Base-by-base conservation (phyloP, 2,329 filamentous ascomycete species). In the Penicillium sp. region DNA sequence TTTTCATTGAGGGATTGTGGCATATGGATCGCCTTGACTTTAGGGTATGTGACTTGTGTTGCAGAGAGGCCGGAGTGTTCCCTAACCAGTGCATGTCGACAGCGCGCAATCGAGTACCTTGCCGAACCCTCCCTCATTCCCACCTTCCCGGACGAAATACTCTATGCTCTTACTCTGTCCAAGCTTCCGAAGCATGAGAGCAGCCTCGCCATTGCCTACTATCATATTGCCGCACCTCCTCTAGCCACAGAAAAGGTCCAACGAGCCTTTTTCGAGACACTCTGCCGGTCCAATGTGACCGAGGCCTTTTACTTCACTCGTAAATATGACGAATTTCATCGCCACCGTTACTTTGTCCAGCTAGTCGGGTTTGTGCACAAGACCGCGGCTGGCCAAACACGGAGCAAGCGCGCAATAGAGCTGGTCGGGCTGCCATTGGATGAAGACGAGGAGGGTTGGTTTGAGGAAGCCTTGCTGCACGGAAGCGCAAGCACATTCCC, bases 1-100 rank as follows among this genome's bases (percentile, higher is more conserved):
- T 86, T 31, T 86, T 90, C 54, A 87, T 93, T 68, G 81, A 85
- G 53, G 88, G 88, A 0, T 69, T 94, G 7, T 94, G 87, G 86
- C 74, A 85, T 54, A 72, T 94, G 62, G 88, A 94, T 59, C 77
- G 79, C 29, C 71, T 81, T 30, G 75, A 87, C 41, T 89, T 87
- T 57, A 70, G 75, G 50, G 81, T 84, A 57, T 32, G 38, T 35
- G 19, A 3, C 23, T 15, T 27, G 11, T 15, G 13, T 11, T 26
- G 15, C n/a, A 13, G 7, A 11, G 7, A 9, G 7, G n/a, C n/a
- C 10, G 30, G 3, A 7, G 23, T 36, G 26, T 15, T 38, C 33
- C 21, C 47, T 56, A 43, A 56, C 40, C 3, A 38, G 7, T 4
- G 25, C 6, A 21, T 28, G 19, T 33, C 30, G 29, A 42, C 43